Evolutionary conservation across 805 yeast species (phyloP), one percentile per base, ranked within the genome.

Genomic region (Saccharomycopsis fodiens): DNA sequence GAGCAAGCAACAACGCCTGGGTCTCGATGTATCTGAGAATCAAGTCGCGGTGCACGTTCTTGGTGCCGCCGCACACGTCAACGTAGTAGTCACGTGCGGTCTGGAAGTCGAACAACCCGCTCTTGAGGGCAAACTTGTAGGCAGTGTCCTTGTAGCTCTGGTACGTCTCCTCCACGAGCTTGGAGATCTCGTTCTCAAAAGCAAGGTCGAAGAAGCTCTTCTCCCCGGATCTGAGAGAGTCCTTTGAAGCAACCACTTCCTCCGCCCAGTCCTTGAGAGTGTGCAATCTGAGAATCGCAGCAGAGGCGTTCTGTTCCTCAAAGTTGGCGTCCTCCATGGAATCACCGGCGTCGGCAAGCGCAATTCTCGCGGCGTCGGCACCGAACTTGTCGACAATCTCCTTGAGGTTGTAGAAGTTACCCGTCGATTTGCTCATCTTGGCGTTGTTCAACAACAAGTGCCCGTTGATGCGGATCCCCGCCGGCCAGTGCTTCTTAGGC

Each of bases 331-430:
- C 98, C 69, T 93, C 98, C 55, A 88, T 79, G 36, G 93, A 73
- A 63, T 93, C 98, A 72, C 98, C 98, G 43, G 97, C 96, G 70
- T 93, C 98, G 39, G 97, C 98, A 54, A 93, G 71, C 3, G 98
- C 97, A 63, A 93, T 85, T 73, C 98, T 84, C 8, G 96, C 72
- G 35, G 97, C 97, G 65, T 93, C 98, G 42, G 97, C 95, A 65
- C 98, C 98, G 56, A 81, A 93, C 67, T 93, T 93, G 57, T 78
- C 73, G 50, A 82, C 81, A 62, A 84, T 76, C 64, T 93, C 87
- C 57, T 80, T 76, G 64, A 93, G 72, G 42, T 97, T 93, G 80
- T 86, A 73, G 63, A 93, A 93, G 71, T 93, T 93, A 68, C 98
- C 98, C 27, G 97, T 91, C 27, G 95, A 84, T 66, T 93, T 93